Percentiles rank a stretch among this genome's conserved stretches.
These are phyloP conservation scores for Fraxinus cuspidata DNA, from an alignment of 257 asterid species.

Conservation along the genomic window DNA sequence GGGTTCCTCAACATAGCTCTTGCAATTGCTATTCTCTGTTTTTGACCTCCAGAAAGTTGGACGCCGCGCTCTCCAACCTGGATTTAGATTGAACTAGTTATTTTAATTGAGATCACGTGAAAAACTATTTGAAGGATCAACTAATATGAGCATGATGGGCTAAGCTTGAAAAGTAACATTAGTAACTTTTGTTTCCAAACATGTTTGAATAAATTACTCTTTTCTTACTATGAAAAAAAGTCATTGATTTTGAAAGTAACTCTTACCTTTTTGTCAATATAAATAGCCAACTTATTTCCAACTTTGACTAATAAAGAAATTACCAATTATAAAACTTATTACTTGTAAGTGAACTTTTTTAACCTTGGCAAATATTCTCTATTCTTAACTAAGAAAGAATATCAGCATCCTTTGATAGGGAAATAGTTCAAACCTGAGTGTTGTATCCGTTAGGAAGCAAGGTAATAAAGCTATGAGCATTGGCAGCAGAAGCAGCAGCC, in stretches of 20 bases:
- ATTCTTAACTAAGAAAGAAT: background rate
- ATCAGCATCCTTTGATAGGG: background rate
- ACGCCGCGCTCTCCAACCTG: conserved; percentile 99
- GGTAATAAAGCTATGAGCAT: conserved; percentile 88
- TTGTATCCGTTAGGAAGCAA: conserved; percentile 89
- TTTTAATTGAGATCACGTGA: background rate
- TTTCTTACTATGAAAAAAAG: too few relatives aligned
- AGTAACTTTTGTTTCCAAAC: too few relatives aligned
- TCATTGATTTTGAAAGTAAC: too few relatives aligned
- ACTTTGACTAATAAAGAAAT: too few relatives aligned
- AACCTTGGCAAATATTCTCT: too few relatives aligned
- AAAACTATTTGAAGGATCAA: background rate
- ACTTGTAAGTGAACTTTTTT: too few relatives aligned
- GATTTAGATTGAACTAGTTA: background rate
- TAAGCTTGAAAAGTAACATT: too few relatives aligned
- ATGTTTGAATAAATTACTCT: too few relatives aligned
- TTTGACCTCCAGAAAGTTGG: conserved; percentile 95
- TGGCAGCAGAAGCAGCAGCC: conserved; percentile 93
- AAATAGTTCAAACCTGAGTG: conserved; percentile 61
- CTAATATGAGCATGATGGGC: background rate
- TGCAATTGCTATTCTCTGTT: conserved; percentile 92
- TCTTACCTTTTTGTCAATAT: too few relatives aligned
- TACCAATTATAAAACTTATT: too few relatives aligned
- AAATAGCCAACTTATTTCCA: too few relatives aligned
- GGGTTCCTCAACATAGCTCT: conserved; percentile 94